Evolutionary conservation across 2,329 filamentous ascomycete genomes (phyloP), one percentile per base, ranked within the genome.

Genomic region (Colletotrichum sp.): DNA sequence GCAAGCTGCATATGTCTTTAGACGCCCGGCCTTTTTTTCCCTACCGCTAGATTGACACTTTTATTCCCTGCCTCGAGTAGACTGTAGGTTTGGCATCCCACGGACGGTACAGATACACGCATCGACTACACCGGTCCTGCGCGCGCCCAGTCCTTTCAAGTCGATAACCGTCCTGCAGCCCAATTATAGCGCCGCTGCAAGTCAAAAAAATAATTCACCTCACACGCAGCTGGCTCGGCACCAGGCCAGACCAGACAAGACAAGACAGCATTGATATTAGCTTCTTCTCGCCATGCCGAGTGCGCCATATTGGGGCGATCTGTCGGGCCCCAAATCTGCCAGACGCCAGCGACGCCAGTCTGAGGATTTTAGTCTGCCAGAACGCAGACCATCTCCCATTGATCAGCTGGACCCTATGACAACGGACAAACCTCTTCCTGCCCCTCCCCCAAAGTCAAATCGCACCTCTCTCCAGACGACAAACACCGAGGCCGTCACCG

Each of bases 381-480:
- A 63, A 48, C 72, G 65, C 58, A 68, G 63, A 32, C 38, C 43
- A 21, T 79, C 77, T 81, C 82, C 78, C 28, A 32, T 32, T 78
- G 81, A 72, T 57, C 67, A 58, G 34, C 48, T 64, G 63, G 55
- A 67, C 34, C 68, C 28, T 36, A 67, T 28, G 64, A 77, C 55
- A 72, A 75, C 60, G 73, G 78, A 63, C 30, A 34, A 63, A 36
- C 60, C 70, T 63, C 61, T 55, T 52, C 64, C 63, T 30, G 48
- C 63, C 21, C 38, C 70, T 66, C 73, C 67, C 34, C 60, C 74
- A 71, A 75, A 76, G 55, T 76, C 87, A 77, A 88, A 90, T 79
- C 88, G 90, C 77, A 84, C 83, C 75, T 93, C 91, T 26, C 83
- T 86, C 74, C 91, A 92, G 84, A 92, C 91, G 71, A 85, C 87